Base-by-base conservation (phyloP, 805 yeast species). In the Cyberlindnera mrakii region DNA sequence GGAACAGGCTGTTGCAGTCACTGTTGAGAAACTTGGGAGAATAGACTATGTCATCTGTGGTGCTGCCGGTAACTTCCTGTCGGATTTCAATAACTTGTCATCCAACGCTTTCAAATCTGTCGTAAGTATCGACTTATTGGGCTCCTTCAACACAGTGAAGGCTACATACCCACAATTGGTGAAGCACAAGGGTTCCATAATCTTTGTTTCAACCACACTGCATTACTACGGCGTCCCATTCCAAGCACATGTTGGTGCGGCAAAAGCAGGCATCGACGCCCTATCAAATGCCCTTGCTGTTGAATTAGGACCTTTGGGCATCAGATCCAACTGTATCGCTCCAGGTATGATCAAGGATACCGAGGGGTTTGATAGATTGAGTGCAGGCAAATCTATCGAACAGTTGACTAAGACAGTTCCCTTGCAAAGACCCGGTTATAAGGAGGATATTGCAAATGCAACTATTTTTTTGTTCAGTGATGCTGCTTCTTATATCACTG, bases 181-280 rank as follows among this genome's bases (percentile, higher is more conserved):
- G 37, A 68, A 74, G 56, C 75, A 74, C 54, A 79, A 78, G 62
- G 97, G 98, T 20, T 65, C 79, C 3, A 70, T 87, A 14, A 52
- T 90, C 11, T 88, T 90, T 54, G 85, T 91, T 16, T 77, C 90
- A 39, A 95, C 98, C 2, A 90, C 97, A 2, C 72, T 91, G 47
- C 97, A 91, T 64, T 86, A 85, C 63, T 76, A 79, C 54, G 97
- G 97, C 10, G 78, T 85, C 25, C 96, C 96, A 13, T 80, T 84
- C 67, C 97, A 91, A 65, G 56, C 80, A 6, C 97, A 91, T 57
- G 96, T 89, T 3, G 83, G 90, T 6, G 96, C 97, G 0, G 97
- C 97, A 3, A 91, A 91, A 65, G 96, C 97, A 1, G 98, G 96
- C 20, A 74, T 91, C 34, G 98, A 91, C 61, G 95, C 96, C 3